Evolutionary conservation across 2,329 filamentous ascomycete genomes (phyloP).

Genomic region (Pseudopyricularia javanii): DNA sequence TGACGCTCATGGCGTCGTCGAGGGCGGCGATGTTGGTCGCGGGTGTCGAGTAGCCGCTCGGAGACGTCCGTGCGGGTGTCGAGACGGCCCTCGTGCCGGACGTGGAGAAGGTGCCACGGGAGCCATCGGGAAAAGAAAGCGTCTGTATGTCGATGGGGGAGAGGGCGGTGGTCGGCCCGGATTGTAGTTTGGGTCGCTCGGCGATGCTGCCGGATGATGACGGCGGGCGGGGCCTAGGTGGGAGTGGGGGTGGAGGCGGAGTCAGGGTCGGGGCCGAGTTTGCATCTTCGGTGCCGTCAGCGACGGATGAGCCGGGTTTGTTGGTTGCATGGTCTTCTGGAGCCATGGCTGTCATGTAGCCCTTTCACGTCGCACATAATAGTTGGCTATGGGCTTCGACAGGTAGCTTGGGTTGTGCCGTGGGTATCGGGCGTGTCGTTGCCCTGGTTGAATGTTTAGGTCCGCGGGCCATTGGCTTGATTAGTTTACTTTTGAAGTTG

Average conservation of each 20-base stretch:
- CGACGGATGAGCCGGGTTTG: background rate
- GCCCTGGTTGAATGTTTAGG: background rate
- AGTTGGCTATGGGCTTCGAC: background rate
- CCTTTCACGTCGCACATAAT: background rate
- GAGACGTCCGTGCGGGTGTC: constrained; percentile 15
- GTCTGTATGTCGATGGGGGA: constrained; percentile 73
- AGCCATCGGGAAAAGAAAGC: constrained; percentile 58
- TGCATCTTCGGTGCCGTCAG: background rate
- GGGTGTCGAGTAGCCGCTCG: constrained; percentile 28
- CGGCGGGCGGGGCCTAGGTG: constrained; percentile 32
- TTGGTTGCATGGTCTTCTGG: background rate
- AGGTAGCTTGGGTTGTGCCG: background rate
- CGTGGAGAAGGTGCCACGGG: constrained; percentile 48
- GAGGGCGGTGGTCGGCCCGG: constrained; percentile 72
- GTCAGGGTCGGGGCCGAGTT: background rate
- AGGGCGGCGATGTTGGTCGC: constrained; percentile 7
- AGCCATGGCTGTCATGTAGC: background rate
- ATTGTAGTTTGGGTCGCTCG: constrained; percentile 23
- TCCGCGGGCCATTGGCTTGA: background rate
- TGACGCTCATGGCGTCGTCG: constrained; percentile 53
- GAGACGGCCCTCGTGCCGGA: constrained; percentile 21
- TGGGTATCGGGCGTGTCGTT: background rate
- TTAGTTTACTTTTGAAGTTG: background rate
- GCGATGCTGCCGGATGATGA: constrained; percentile 14
- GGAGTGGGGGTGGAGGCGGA: constrained; percentile 37